Evolutionary conservation across 2,329 filamentous ascomycete genomes (phyloP).

Genomic region (Xylaria sp.): DNA sequence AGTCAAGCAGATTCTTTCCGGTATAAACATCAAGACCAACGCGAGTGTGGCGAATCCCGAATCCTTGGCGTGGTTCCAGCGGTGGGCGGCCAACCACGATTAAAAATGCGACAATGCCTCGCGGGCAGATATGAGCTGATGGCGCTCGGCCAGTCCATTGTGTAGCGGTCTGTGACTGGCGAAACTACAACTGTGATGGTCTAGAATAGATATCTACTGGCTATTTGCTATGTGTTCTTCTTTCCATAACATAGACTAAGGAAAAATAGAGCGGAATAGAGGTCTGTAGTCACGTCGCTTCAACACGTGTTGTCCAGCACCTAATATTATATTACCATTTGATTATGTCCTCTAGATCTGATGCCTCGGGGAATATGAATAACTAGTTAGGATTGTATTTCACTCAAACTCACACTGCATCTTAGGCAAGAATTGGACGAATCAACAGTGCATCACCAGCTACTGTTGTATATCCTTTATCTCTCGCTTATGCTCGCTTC

Average conservation of each 20-base stretch:
- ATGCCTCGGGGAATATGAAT: background rate
- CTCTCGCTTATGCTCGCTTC: background rate
- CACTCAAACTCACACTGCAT: background rate
- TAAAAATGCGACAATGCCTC: background rate
- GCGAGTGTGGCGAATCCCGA: slow-evolving; percentile 93
- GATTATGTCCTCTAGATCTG: background rate
- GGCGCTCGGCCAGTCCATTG: too few relatives aligned
- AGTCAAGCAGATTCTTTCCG: slow-evolving; percentile 95
- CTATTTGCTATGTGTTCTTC: background rate
- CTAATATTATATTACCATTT: background rate
- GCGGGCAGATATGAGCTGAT: too few relatives aligned
- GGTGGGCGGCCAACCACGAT: slow-evolving; percentile 67
- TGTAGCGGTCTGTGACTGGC: too few relatives aligned
- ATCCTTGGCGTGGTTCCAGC: slow-evolving; percentile 86
- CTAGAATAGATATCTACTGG: background rate
- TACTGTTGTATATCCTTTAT: background rate
- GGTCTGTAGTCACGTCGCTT: background rate
- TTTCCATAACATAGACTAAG: background rate
- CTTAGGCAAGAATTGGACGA: background rate
- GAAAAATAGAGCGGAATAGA: slow-evolving; percentile 9
- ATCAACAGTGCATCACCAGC: background rate
- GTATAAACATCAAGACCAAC: slow-evolving; percentile 85
- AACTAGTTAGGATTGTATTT: background rate
- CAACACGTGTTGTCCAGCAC: background rate
- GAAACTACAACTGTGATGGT: background rate